Base-by-base conservation (phyloP, 225 moss, liverwort and hornwort species). In the Straminergon stramineum region DNA sequence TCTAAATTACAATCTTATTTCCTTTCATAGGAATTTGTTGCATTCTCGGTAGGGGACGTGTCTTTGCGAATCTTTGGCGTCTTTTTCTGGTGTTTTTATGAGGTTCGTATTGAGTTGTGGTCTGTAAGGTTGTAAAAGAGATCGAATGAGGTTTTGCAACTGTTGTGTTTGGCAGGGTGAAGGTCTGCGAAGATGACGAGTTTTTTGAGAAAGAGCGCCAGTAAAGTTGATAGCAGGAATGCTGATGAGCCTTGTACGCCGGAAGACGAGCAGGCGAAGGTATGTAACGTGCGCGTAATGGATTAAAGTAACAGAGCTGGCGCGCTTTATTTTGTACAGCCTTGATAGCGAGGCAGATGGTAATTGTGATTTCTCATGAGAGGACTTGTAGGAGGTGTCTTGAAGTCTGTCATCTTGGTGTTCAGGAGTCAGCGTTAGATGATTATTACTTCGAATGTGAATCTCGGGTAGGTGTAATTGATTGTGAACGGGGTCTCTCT, bases 221-320 rank as follows among this genome's bases (percentile, higher is more conserved):
- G 94, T 81, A 93, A 88, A 88, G 89, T n/a, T 76, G 91, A 90
- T n/a, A 90, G 91, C 64, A 87, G 82, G 51, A 90, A 89, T 67
- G 41, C 24, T n/a, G 93, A 93, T 68, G 94, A 93, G 89, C 91
- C 93, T 30, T 87, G 52, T 53, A 83, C 94, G 41, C 84, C 91
- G 52, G 93, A 91, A 55, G 93, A 93, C 18, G 94, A 91, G 91
- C 92, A 90, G 82, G 52, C 76, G 55, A 94, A 91, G 94, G 94
- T 93, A 79, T 34, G 51, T 75, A 18, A 30, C 7, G 60, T 28
- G 31, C 31, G 35, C 19, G 48, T 60, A 17, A 24, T 19, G 45
- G 12, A 32, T 53, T 39, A 1, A 4, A 23, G n/a, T 63, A 66
- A 12, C 67, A 10, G 61, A 66, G 41, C 23, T 77, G 61, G 43